phyloP scores from a whole-genome alignment of 2,329 filamentous ascomycete genomes.

The Paraphaeosphaeria sporulosa region DNA sequence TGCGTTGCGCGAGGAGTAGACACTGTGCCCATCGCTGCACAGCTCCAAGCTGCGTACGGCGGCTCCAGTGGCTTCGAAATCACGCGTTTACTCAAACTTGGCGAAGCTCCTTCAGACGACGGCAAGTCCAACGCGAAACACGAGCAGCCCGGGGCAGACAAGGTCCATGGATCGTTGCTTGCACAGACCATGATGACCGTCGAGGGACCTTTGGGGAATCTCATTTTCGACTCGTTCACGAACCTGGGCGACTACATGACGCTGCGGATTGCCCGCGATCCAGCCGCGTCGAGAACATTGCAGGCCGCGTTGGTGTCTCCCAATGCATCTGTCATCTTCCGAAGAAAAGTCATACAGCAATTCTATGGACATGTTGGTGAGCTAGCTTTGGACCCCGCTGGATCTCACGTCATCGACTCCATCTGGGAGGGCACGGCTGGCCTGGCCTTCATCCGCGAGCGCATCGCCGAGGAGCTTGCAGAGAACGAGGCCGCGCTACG shows the following conservation, averaged over 20 bases:
- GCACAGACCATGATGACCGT: constrained; percentile 80
- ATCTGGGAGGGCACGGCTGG: constrained; percentile 70
- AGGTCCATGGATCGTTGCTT: constrained; percentile 84
- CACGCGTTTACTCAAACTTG: constrained; percentile 66
- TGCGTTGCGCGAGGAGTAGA: constrained; percentile 73
- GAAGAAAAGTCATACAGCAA: constrained; percentile 69
- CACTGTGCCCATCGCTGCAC: constrained; percentile 61
- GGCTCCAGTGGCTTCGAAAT: constrained; percentile 60
- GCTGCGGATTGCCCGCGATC: constrained; percentile 71
- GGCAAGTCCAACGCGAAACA: constrained; percentile 38
- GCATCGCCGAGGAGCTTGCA: constrained; percentile 69
- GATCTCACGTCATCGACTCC: constrained; percentile 72
- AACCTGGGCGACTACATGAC: constrained; percentile 58
- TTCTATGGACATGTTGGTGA: constrained; percentile 68
- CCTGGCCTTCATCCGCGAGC: constrained; percentile 72
- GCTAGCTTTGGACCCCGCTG: constrained; percentile 67
- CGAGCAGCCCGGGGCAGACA: constrained; percentile 52
- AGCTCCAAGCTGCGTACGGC: constrained; percentile 66
- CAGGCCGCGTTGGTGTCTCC: constrained; percentile 68
- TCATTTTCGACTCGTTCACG: constrained; percentile 71
- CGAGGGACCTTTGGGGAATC: constrained; percentile 70
- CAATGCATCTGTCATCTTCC: constrained; percentile 63
- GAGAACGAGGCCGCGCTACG: constrained; percentile 66
- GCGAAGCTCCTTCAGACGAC: constrained; percentile 55
- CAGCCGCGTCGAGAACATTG: constrained; percentile 66